Conservation (phyloP, 2,329 filamentous ascomycete species). For the Chalaropsis thielavioides region DNA sequence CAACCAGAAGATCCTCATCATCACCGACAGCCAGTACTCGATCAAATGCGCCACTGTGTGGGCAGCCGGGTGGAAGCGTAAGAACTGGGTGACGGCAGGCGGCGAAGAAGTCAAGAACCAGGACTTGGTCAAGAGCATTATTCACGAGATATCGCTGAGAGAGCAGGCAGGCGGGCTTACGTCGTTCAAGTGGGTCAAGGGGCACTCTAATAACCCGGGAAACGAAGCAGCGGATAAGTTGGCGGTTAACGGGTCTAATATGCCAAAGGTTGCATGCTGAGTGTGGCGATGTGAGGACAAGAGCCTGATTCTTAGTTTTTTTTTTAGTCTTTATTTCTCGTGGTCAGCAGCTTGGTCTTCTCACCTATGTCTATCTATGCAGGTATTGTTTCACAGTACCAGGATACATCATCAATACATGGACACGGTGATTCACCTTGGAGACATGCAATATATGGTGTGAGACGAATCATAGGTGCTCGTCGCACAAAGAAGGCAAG, state of each 20-base stretch:
- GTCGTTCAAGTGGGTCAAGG: slow-evolving; percentile 78
- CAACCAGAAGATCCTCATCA: slow-evolving; percentile 56
- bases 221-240: slow-evolving; percentile 70
- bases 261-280: slow-evolving; percentile 17
- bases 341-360: neutral
- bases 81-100: slow-evolving; percentile 61
- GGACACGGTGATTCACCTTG: neutral
- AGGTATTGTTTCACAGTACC: neutral
- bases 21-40: slow-evolving; percentile 79
- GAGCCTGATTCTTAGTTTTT: neutral
- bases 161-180: slow-evolving; percentile 46
- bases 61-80: slow-evolving; percentile 60
- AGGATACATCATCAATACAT: neutral
- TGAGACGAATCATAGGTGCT: neutral
- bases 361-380: neutral
- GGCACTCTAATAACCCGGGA: slow-evolving; percentile 56
- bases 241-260: slow-evolving; percentile 40
- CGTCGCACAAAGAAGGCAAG: too few relatives aligned
- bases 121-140: slow-evolving; percentile 63
- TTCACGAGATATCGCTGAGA: slow-evolving; percentile 56
- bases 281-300: neutral
- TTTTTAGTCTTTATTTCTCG: neutral
- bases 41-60: slow-evolving; percentile 82
- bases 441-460: neutral
- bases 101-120: slow-evolving; percentile 69